Evolutionary conservation across 2,329 filamentous ascomycete species (phyloP), one percentile per base, ranked within the genome.

Genomic region (Alternaria sp.): DNA sequence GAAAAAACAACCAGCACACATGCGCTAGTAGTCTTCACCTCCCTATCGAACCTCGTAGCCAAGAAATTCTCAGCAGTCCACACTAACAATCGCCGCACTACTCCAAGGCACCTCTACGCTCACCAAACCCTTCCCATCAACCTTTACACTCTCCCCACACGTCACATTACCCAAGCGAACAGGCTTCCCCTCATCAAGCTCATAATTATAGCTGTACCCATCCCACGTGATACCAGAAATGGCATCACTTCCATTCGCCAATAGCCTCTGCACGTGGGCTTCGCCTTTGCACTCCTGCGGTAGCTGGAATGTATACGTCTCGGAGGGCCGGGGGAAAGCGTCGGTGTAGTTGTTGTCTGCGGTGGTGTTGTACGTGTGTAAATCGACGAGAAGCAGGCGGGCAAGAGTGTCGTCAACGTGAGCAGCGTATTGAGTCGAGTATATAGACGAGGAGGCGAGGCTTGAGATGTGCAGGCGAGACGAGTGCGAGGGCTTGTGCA

Each of bases 231-330:
- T 83, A 0, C 87, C 87, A 0, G 84, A 84, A 18, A 88, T 83
- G 7, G 87, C 86, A 74, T 90, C 86, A 65, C 86, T 89, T 0
- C 88, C 88, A 70, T 88, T 88, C 1, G 88, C 87, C 51, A 79
- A 70, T 30, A 89, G 71, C 28, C 86, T 76, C 67, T 85, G 79
- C 46, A 88, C 78, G 0, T 78, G 72, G 0, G 63, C 67, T 24
- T 67, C 66, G 5, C 61, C 62, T 47, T 67, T 26, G 32, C 34
- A 38, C 66, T 70, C n/a, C 83, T 64, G 11, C 72, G 55, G 55
- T 2, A 58, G 16, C 12, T 62, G 54, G 86, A 81, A 7, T 54
- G 74, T 63, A 59, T 86, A 87, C 24, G 62, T 75, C 57, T 73
- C 74, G 8, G 63, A 66, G 12, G 71, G 76, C 9, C 81, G 72